Percentiles rank a stretch among this genome's conserved stretches.
Conservation (phyloP, 2,329 filamentous ascomycete species). For the Phyllosticta paracitricarpa region DNA sequence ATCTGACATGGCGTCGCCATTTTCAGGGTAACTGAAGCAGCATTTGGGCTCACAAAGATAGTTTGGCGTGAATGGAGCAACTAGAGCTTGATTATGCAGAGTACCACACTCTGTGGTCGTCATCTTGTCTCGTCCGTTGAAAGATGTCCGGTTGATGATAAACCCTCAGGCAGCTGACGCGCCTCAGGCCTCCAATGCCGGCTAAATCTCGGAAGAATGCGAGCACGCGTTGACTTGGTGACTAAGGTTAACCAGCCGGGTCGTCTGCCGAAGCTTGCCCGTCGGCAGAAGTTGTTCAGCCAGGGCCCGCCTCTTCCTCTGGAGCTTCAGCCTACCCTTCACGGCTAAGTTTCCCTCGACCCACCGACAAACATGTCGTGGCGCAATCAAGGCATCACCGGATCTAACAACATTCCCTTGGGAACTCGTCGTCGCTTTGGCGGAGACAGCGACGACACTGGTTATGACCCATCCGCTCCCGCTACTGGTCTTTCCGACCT, state of each 20-base stretch:
- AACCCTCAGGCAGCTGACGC: no score
- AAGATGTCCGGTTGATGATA: background rate
- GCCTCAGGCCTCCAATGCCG: no score
- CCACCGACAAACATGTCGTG: conserved; percentile 44
- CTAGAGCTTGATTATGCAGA: background rate
- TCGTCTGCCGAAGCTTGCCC: background rate
- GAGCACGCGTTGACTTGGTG: background rate
- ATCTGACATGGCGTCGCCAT: no score
- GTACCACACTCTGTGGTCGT: background rate
- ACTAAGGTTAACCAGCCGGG: background rate
- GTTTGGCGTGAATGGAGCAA: background rate
- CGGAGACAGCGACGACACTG: conserved; percentile 35
- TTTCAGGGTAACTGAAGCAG: background rate
- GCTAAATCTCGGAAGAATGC: background rate
- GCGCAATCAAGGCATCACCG: conserved; percentile 75
- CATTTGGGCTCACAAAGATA: background rate
- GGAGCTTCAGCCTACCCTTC: background rate
- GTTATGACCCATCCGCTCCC: conserved; percentile 36
- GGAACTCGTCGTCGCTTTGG: conserved; percentile 75
- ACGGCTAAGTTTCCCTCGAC: background rate
- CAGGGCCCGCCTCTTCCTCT: background rate
- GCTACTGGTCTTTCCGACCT: conserved; percentile 38
- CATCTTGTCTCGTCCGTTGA: background rate
- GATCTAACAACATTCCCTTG: conserved; percentile 95
- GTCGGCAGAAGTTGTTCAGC: background rate